These are phyloP conservation scores for Botrytis tulipae DNA, from an alignment of 2,329 filamentous ascomycete species.

Conservation along the genomic window DNA sequence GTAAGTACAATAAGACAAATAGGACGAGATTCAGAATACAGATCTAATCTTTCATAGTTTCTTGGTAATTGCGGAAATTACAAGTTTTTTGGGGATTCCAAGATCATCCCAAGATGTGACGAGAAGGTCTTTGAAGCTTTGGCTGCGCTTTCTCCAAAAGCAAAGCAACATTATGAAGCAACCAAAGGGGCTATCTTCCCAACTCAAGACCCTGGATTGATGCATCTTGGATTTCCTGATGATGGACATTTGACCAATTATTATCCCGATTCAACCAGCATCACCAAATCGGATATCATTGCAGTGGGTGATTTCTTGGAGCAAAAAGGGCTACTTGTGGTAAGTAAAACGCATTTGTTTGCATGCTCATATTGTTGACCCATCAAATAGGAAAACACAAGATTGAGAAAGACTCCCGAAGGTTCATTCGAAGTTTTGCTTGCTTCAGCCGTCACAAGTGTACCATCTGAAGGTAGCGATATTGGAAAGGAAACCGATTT, in stretches of 20 bases:
- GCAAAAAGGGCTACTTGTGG: conserved; percentile 63
- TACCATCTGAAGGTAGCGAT: conserved; percentile 64
- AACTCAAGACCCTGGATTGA: conserved; percentile 58
- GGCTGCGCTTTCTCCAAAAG: conserved; percentile 57
- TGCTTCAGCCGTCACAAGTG: conserved; percentile 61
- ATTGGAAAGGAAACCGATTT: conserved; percentile 65
- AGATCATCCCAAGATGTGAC: conserved; percentile 73
- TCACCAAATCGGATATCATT: conserved; percentile 73
- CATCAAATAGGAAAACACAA: conserved; percentile 63
- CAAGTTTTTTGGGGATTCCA: conserved; percentile 82
- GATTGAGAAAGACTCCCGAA: conserved; percentile 63
- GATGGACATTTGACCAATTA: conserved; percentile 78
- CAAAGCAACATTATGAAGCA: conserved; percentile 62
- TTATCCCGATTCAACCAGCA: conserved; percentile 72
- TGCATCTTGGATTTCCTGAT: conserved; percentile 75
- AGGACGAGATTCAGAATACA: background rate
- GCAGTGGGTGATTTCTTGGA: conserved; percentile 72
- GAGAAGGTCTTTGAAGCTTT: conserved; percentile 64
- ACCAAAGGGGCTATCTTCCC: conserved; percentile 73
- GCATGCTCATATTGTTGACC: background rate
- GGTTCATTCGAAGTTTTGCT: conserved; percentile 72
- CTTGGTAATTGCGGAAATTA: conserved; percentile 79
- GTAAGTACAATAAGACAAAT: background rate
- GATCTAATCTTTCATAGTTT: conserved; percentile 49
- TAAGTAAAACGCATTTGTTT: conserved; percentile 23